Evolutionary conservation across 257 asterid genomes (phyloP).

Genomic region (Nicotiana undulata): DNA sequence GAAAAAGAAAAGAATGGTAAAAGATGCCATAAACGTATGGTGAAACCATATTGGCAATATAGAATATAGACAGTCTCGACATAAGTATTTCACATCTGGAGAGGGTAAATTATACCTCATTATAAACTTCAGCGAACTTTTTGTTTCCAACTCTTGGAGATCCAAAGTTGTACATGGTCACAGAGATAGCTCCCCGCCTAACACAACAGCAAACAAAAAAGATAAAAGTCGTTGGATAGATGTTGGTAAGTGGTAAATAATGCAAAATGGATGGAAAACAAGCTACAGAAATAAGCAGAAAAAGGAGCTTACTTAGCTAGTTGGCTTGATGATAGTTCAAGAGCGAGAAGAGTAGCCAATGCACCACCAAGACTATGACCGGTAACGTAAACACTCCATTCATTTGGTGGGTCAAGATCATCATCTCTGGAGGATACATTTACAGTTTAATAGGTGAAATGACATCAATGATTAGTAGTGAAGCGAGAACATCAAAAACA

Average conservation of each 20-base stretch:
- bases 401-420: conserved; percentile 31
- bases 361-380: conserved; percentile 99
- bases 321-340: conserved; percentile 82
- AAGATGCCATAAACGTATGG: background rate
- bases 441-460: background rate
- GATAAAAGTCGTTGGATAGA: background rate
- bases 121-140: conserved; percentile 83
- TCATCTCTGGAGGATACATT: conserved; percentile 43
- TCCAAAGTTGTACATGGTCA: conserved; percentile 95
- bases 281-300: background rate
- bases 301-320: conserved; percentile 62
- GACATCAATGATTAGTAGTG: background rate
- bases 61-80: background rate
- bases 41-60: background rate
- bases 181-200: conserved; percentile 70
- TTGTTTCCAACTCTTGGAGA: conserved; percentile 98
- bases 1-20: background rate
- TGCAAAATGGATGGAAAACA: background rate
- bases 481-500: background rate
- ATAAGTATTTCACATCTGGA: background rate
- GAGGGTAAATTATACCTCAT: conserved; percentile 42
- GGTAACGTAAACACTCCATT: conserved; percentile 89
- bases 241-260: background rate
- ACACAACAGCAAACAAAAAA: conserved; percentile 10
- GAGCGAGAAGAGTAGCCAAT: conserved; percentile 91